Base-by-base conservation (phyloP, 2,329 filamentous ascomycete species). In the Lasiodiplodia sp. region DNA sequence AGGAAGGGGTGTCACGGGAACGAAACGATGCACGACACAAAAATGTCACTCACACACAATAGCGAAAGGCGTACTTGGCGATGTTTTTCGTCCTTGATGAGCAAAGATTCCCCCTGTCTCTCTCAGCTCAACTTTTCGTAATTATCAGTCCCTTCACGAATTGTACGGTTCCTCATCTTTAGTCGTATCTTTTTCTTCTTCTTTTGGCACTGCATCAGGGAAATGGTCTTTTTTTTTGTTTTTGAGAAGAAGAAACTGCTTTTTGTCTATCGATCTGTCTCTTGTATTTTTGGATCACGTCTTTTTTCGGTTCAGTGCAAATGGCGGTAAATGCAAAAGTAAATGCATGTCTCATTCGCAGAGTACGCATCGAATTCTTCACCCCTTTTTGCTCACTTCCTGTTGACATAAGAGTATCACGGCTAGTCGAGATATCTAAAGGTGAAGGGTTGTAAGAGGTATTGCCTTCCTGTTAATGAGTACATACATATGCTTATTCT, bases 31-130 rank as follows among this genome's bases (percentile, higher is more conserved):
- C 31, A 34, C 38, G 57, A 49, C 12, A 31, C 21, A 52, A 62
- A 37, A 52, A 52, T 6, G 25, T 51, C 44, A 64, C 18, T 21
- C 14, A 64, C 8, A 51, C 40, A 62, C 58, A 38, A 52, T 47
- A 64, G 60, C 60, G 60, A 64, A 28, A 40, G 60, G 60, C 60
- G 60, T 64, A 64, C 28, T 64, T 28, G 47, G 60, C 60, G 60
- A 31, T 62, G 21, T 49, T 44, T 31, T 49, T 23, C n/a, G 57
- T 49, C 60, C 47, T 52, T 64, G 28, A 64, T 47, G 28, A 64
- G 23, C 38, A 64, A 64, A 52, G 47, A 38, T 64, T 52, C 60
- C 60, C 58, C 23, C n/a, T 25, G 18, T 28, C 25, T 47, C 40
- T 62, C 58, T 62, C 58, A 62, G 28, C 40, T 62, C 38, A n/a